Conservation (phyloP, 2,329 filamentous ascomycete species). For the Scedosporium dehoogii region DNA sequence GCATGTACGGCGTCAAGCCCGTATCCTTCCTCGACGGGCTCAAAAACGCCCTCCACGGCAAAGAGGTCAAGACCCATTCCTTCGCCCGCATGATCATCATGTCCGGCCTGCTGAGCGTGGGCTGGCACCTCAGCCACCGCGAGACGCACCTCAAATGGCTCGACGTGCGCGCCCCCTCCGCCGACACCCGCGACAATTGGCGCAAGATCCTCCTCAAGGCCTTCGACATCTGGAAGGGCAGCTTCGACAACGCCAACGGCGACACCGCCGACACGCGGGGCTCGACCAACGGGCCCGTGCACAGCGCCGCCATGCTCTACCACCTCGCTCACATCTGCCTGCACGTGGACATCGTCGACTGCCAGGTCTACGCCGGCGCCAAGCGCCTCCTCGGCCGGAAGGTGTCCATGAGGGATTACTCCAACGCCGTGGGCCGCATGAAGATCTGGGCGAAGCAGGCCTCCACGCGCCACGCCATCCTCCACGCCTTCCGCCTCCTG, state of each 20-base stretch:
- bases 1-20: slow-evolving; percentile 68
- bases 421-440: slow-evolving; percentile 65
- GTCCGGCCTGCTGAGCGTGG: slow-evolving; percentile 80
- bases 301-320: slow-evolving; percentile 71
- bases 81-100: slow-evolving; percentile 87
- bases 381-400: slow-evolving; percentile 67
- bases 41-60: slow-evolving; percentile 72
- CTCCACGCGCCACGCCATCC: slow-evolving; percentile 69
- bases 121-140: slow-evolving; percentile 82
- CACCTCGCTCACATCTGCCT: slow-evolving; percentile 83
- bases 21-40: slow-evolving; percentile 76
- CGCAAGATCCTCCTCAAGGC: slow-evolving; percentile 64
- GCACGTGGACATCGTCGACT: slow-evolving; percentile 81
- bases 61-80: slow-evolving; percentile 73
- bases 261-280: slow-evolving; percentile 32
- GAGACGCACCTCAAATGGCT: slow-evolving; percentile 78
- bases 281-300: slow-evolving; percentile 51
- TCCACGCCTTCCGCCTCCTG: slow-evolving; percentile 76
- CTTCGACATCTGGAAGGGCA: slow-evolving; percentile 79
- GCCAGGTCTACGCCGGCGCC: slow-evolving; percentile 78
- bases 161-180: slow-evolving; percentile 53
- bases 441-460: slow-evolving; percentile 66
- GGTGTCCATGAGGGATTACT: slow-evolving; percentile 67
- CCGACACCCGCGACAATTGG: slow-evolving; percentile 62
- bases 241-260: slow-evolving; percentile 57